phyloP scores from a whole-genome alignment of 192 early-diverging fungal species.

The Rhizophlyctis rosea region DNA sequence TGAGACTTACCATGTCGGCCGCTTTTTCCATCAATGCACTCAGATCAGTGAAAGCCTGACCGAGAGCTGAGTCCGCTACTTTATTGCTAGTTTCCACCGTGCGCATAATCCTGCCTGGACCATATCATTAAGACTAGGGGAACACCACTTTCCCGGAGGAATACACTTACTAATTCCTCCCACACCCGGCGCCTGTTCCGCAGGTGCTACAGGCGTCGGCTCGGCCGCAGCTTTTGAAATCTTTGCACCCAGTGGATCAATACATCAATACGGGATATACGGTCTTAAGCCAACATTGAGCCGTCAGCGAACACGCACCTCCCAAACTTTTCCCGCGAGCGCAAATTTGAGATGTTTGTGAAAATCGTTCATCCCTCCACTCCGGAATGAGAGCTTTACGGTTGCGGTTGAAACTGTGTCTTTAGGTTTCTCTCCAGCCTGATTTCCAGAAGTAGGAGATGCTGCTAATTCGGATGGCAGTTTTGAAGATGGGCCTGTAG shows the following conservation, averaged over 20 bases:
- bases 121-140: too few relatives aligned
- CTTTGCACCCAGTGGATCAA: background rate
- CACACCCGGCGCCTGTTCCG: slow-evolving; percentile 18
- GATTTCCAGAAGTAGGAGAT: too few relatives aligned
- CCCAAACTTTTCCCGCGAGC: slow-evolving; percentile 62
- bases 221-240: background rate
- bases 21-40: slow-evolving; percentile 85
- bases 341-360: slow-evolving; percentile 60
- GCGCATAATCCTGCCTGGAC: slow-evolving; percentile 60
- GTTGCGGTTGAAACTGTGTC: slow-evolving; percentile 3
- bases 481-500: too few relatives aligned
- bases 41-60: slow-evolving; percentile 85
- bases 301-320: slow-evolving; percentile 40
- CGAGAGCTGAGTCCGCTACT: slow-evolving; percentile 65
- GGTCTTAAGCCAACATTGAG: background rate
- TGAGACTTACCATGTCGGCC: slow-evolving; percentile 83
- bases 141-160: background rate
- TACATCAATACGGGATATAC: background rate
- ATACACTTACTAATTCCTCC: slow-evolving; percentile 49
- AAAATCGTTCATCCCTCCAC: slow-evolving; percentile 65
- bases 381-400: slow-evolving; percentile 73
- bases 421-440: too few relatives aligned
- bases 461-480: too few relatives aligned
- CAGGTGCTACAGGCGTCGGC: background rate
- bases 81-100: slow-evolving; percentile 63